These are phyloP conservation scores for Candida yuanshanica DNA, from an alignment of 805 yeast species.

Conservation along the genomic window DNA sequence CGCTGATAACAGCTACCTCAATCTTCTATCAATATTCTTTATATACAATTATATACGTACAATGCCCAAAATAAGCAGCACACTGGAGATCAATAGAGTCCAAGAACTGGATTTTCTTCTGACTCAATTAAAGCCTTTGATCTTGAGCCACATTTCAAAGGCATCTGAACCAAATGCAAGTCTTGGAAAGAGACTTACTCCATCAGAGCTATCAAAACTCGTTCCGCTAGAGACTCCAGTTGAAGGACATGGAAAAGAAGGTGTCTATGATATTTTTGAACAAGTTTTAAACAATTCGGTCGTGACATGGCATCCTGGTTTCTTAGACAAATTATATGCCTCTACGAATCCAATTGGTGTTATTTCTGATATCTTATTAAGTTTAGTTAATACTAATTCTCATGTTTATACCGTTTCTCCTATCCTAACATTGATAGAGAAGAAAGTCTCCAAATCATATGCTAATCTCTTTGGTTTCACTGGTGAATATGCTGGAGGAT, in stretches of 20 bases:
- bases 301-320: constrained; percentile 85
- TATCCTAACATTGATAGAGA: constrained; percentile 68
- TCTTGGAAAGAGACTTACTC: constrained; percentile 49
- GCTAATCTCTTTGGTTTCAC: constrained; percentile 60
- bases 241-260: constrained; percentile 35
- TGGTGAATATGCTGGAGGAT: constrained; percentile 61
- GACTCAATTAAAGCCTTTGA: constrained; percentile 42
- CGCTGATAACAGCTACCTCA: too few species aligned
- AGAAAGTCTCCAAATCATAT: constrained; percentile 58
- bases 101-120: constrained; percentile 53
- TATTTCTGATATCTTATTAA: constrained; percentile 61
- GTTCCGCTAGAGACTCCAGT: constrained; percentile 32
- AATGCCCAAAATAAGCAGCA: constrained; percentile 21
- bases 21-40: too few species aligned
- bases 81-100: constrained; percentile 45
- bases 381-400: constrained; percentile 73
- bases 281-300: constrained; percentile 59
- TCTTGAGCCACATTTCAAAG: constrained; percentile 48
- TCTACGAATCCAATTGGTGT: constrained; percentile 84
- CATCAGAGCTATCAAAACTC: constrained; percentile 36
- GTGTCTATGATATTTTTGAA: constrained; percentile 46
- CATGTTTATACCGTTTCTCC: constrained; percentile 87
- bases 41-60: constrained; percentile 2
- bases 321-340: constrained; percentile 78
- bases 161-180: constrained; percentile 38